Evolutionary conservation across 2,329 filamentous ascomycete species (phyloP), one percentile per base, ranked within the genome.

Genomic region (Colletotrichum sp.): DNA sequence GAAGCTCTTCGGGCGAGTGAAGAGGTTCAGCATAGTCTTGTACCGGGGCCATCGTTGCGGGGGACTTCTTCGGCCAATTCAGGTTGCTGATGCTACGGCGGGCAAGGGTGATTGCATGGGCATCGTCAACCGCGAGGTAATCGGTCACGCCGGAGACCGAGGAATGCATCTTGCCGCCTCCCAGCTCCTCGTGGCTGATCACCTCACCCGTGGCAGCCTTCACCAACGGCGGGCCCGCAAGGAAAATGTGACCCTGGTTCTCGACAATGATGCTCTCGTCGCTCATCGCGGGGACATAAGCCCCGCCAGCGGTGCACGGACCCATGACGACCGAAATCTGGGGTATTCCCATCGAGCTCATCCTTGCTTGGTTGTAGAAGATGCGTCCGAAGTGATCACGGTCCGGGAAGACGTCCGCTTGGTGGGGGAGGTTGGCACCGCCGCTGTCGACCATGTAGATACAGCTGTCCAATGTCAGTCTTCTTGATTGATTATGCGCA

Each of bases 311-410:
- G 1, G 97, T 99, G 86, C 97, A 99, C 59, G 96, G 95, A 1
- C 96, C 96, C 96, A 99, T 98, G 63, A 99, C 96, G 4, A 98
- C 95, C 12, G 95, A 93, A 79, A 99, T 94, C 83, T 99, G 96
- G 2, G 96, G 96, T 77, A 99, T 98, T 6, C 96, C 95, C 79
- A 93, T 87, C 3, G 94, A 91, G 79, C 95, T 97, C 96, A 99
- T 98, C 81, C 95, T 90, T 4, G 97, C 96, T 85, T 99, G 96
- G 86, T 99, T 98, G 89, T 94, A 99, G 89, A 99, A 99, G 83
- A 99, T 98, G 79, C 96, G 95, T 43, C 96, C 96, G 83, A 99
- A 99, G 85, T 99, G 96, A 71, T 98, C 95, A 78, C 93, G 91
- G 84, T 99, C 96, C 2, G 96, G 97, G 84, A 99, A 99, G 73